These are phyloP conservation scores for Skeletonema tropicum DNA, from an alignment of 108 stramenopile species.

Conservation along the genomic window DNA sequence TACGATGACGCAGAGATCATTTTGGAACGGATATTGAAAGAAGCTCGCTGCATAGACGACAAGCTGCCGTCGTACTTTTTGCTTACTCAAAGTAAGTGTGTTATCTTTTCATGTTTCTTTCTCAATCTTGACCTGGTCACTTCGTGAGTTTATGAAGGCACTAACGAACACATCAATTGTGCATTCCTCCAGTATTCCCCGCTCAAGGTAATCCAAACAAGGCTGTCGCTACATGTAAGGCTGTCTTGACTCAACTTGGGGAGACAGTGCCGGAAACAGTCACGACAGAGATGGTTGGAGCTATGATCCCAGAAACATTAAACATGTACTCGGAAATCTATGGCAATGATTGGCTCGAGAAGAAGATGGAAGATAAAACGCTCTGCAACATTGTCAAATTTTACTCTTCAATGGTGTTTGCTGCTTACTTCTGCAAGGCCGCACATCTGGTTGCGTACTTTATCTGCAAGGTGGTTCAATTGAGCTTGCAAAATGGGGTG, in stretches of 20 bases:
- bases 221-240: not conserved
- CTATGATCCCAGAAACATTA: not conserved
- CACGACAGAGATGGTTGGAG: not conserved
- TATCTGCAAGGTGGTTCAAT: too few species aligned
- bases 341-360: too few species aligned
- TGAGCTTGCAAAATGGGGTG: conserved; percentile 19
- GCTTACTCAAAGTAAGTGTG: not conserved
- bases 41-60: not conserved
- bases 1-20: not conserved
- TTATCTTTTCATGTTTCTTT: too few species aligned
- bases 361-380: not conserved
- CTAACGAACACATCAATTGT: too few species aligned
- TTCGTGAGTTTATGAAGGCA: too few species aligned
- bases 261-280: not conserved
- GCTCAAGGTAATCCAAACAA: not conserved
- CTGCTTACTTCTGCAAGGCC: not conserved
- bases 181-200: too few species aligned
- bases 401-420: not conserved
- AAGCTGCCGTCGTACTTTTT: not conserved
- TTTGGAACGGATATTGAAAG: not conserved
- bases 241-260: not conserved
- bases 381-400: not conserved
- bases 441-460: not conserved
- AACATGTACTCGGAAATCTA: too few species aligned
- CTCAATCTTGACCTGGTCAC: too few species aligned